Base-by-base conservation (phyloP, 495 filamentous ascomycete genomes). In the Penicillium nucicola region DNA sequence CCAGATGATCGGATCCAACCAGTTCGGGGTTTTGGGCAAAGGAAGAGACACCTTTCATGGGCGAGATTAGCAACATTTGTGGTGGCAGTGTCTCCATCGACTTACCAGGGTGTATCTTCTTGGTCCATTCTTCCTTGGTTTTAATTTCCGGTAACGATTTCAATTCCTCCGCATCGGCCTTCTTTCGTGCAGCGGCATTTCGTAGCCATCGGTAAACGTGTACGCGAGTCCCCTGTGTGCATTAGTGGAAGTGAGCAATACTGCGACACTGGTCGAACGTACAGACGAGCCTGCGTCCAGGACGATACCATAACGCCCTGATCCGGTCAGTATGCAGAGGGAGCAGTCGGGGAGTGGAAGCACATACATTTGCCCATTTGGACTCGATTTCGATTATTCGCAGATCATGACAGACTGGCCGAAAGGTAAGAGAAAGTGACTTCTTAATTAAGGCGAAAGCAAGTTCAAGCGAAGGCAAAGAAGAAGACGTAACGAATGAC, bases 151-250 rank as follows among this genome's bases (percentile, higher is more conserved):
- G 95, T 6, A 98, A 71, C 23, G 79, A 82, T 42, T 80, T 76
- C 40, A 95, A 64, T 14, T 90, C 80, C 25, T 83, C 65, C 25
- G 66, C 58, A 39, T 77, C 74, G 12, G 84, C 84, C 28, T 80
- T 66, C 52, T 84, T 78, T 37, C 81, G 79, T 41, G 89, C 88
- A 48, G 77, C 77, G 2, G 78, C 71, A 53, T 82, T 84, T 57
- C 95, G 85, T 54, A 92, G 75, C 92, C 93, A 98, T 70, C 80
- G 78, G 71, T 98, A 98, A 39, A 98, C 83, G 65, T 98, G 87
- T 49, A 96, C 77, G 62, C 95, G 88, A 58, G 91, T 97, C 60
- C 93, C 93, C 81, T 84, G 49, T 17, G 17, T 36, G 17, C 41
- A 45, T 44, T 14, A 37, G 25, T 45, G 19, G 18, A n/a, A 15